A percentile compares a stretch with the other conserved stretches of the same genome.
Evolutionary conservation across 2,329 filamentous ascomycete genomes (phyloP).

Genomic region (Alternaria burnsii): DNA sequence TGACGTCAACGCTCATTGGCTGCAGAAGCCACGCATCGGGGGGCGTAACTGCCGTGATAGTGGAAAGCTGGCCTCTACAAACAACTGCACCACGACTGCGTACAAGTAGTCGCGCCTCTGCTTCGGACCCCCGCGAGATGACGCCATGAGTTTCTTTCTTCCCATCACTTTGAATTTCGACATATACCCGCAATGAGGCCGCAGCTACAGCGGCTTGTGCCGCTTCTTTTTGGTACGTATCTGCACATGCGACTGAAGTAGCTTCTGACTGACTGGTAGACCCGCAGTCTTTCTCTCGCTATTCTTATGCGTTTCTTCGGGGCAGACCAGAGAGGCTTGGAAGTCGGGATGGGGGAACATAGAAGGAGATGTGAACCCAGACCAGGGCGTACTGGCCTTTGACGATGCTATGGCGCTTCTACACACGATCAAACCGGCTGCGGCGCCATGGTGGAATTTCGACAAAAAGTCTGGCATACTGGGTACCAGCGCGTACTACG

Average conservation of each 20-base stretch:
- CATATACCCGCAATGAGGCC: slow-evolving; percentile 43
- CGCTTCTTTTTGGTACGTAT: slow-evolving; percentile 46
- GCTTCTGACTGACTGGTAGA: slow-evolving; percentile 32
- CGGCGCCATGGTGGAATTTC: slow-evolving; percentile 51
- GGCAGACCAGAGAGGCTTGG: slow-evolving; percentile 21
- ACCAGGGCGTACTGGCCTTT: slow-evolving; percentile 38
- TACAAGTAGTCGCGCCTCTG: slow-evolving; percentile 22
- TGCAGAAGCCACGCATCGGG: slow-evolving; percentile 13
- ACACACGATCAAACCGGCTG: slow-evolving; percentile 53
- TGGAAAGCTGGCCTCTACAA: slow-evolving; percentile 49
- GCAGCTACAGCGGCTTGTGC: slow-evolving; percentile 47
- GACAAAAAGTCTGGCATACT: slow-evolving; percentile 66
- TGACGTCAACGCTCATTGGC: slow-evolving; percentile 48
- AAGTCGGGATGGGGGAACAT: slow-evolving; percentile 32
- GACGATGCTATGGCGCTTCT: slow-evolving; percentile 54
- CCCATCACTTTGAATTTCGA: slow-evolving; percentile 21
- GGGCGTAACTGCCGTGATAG: slow-evolving; percentile 31
- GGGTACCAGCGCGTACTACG: slow-evolving; percentile 67
- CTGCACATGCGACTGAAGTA: slow-evolving; percentile 9
- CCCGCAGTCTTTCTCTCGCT: slow-evolving; percentile 43
- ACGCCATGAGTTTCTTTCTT: slow-evolving; percentile 42
- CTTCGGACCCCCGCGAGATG: slow-evolving; percentile 28
- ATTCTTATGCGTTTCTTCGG: slow-evolving; percentile 33
- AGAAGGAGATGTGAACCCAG: slow-evolving; percentile 20
- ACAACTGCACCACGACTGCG: slow-evolving; percentile 30